These are phyloP conservation scores for Mycena haematopus DNA, from an alignment of 768 basidiomycete genomes.

Conservation along the genomic window DNA sequence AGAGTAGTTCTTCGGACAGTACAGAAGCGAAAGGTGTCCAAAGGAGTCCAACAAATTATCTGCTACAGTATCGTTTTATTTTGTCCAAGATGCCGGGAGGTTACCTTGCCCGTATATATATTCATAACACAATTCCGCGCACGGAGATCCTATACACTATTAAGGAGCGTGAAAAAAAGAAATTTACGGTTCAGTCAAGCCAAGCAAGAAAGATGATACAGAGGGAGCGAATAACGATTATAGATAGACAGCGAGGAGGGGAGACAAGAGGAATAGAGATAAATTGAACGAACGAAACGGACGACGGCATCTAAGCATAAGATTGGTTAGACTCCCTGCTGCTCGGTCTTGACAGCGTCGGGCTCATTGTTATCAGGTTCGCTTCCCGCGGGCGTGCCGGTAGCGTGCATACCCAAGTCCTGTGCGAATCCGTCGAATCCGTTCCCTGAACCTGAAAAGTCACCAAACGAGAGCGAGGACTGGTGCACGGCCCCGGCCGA, in stretches of 20 bases:
- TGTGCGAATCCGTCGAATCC: constrained; percentile 77
- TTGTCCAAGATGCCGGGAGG: constrained; percentile 2
- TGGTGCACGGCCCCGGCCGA: constrained; percentile 61
- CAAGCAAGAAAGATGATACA: constrained; percentile 36
- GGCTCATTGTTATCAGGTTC: constrained; percentile 70
- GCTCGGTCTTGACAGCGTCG: constrained; percentile 73
- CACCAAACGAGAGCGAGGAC: constrained; percentile 71
- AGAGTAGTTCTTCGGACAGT: no score
- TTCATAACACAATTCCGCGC: constrained; percentile 30
- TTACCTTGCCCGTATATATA: constrained; percentile 21
- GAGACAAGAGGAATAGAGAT: background rate
- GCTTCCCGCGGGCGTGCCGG: constrained; percentile 53
- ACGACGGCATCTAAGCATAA: background rate
- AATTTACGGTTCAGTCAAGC: background rate
- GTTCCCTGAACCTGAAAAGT: constrained; percentile 66
- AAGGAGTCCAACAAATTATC: background rate
- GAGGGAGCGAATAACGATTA: constrained; percentile 25
- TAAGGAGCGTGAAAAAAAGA: constrained; percentile 45
- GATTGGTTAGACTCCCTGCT: constrained; percentile 38
- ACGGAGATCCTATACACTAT: constrained; percentile 42
- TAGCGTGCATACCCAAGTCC: constrained; percentile 65
- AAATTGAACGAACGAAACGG: constrained; percentile 20
- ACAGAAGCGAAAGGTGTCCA: background rate
- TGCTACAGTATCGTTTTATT: background rate
- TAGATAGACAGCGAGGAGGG: constrained; percentile 24